Percentiles rank a stretch among this genome's conserved stretches.
These are phyloP conservation scores for Rhynchospora breviuscula DNA, from an alignment of 176 grass and related monocot genomes.

Conservation along the genomic window DNA sequence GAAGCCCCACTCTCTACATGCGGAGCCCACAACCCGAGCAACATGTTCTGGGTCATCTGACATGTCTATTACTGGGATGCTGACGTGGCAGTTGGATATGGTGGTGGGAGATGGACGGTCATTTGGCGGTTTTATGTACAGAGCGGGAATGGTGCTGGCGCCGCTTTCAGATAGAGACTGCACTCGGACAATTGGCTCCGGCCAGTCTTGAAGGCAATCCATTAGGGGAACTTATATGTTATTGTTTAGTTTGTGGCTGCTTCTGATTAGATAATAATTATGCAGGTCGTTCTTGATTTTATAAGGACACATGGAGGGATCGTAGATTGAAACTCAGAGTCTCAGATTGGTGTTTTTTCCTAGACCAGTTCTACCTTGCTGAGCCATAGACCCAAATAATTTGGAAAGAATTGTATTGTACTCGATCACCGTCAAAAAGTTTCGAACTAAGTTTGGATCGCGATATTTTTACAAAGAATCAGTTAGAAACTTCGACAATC, in stretches of 20 bases:
- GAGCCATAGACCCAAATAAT: neutral
- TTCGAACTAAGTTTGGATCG: too few species aligned
- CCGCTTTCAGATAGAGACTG: conserved; percentile 59
- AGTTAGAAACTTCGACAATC: too few species aligned
- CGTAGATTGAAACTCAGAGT: conserved; percentile 22
- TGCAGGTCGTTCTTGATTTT: conserved; percentile 23
- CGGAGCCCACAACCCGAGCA: conserved; percentile 33
- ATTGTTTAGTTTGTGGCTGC: neutral
- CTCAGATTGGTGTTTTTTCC: neutral
- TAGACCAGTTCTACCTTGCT: conserved; percentile 23
- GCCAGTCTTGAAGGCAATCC: conserved; percentile 64
- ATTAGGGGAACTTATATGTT: conserved; percentile 33
- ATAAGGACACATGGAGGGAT: neutral
- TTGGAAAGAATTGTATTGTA: neutral
- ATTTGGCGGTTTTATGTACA: conserved; percentile 53
- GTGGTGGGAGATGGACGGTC: conserved; percentile 32
- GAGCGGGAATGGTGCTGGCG: conserved; percentile 41
- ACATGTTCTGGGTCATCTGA: conserved; percentile 31
- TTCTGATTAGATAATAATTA: neutral
- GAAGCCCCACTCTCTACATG: conserved; percentile 68
- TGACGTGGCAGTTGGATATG: neutral
- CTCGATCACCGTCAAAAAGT: neutral
- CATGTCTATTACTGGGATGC: conserved; percentile 61
- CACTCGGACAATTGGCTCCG: conserved; percentile 65
- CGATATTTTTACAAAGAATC: too few species aligned